Base-by-base conservation (phyloP, 108 stramenopile genomes). In the Conticribra weissflogii region DNA sequence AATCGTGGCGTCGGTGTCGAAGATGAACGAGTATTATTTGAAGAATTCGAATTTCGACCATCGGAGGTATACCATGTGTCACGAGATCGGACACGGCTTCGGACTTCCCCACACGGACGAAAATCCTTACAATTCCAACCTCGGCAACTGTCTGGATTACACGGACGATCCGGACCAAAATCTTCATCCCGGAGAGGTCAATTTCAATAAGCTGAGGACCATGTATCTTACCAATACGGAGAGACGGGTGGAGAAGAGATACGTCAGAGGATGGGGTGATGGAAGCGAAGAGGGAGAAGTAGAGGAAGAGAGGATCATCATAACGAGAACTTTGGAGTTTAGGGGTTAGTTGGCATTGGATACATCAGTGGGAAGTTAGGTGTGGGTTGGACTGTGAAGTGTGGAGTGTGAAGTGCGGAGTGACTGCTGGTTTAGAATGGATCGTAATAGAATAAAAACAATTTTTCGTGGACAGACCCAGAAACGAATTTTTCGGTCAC, bases 91-190 rank as follows among this genome's bases (percentile, higher is more conserved):
- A 63, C 89, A 84, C 72, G 90, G 90, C 22, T 89, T 82, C 76
- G 93, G 93, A 17, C 62, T 94, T 2, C 83, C 90, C 3, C 93
- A 94, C 63, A 88, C 87, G 47, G 92, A 94, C 67, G 92, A 93
- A 63, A 84, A 79, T 45, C 83, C 87, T 24, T 74, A 80, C 72
- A 93, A 93, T 51, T 8, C 59, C 1, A 78, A 86, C 58, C 62
- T 78, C 21, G 89, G 89, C 41, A 79, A 88, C 28, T 94, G 93
- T 47, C 56, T 94, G 59, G 92, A 94, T 68, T 94, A 94, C 47
- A 89, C 92, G 27, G 81, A 78, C 27, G 55, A 54, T 4, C 85
- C 83, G 0, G 64, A 63, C 27, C 54, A 83, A 29, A 93, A 93
- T 60, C n/a, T 84, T 9, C 60, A 62, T 0, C 89, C 89, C 1